Base-by-base conservation (phyloP, 106 monocot genomes). In the Dendrobium officinale region DNA sequence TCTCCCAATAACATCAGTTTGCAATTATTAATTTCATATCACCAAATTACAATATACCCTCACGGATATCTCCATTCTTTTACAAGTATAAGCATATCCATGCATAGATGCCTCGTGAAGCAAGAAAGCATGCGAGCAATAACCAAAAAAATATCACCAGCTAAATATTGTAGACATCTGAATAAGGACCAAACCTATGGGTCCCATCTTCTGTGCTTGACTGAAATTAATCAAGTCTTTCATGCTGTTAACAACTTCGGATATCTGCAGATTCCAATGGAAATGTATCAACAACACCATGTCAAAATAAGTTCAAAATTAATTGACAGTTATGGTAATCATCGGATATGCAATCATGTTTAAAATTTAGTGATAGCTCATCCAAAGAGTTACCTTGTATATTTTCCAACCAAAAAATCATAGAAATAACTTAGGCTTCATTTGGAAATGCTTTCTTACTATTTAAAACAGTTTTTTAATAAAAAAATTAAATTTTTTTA, bases 191-290 rank as follows among this genome's bases (percentile, higher is more conserved):
- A 72, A 90, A 93, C 93, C 93, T 83, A 87, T 88, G 0, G 93
- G 87, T 54, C 93, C 93, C 55, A 82, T 85, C 45, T 88, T 87
- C 83, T 87, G 81, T 26, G 87, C 88, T 47, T 80, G 81, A 80
- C 87, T 83, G 22, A 88, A 90, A 78, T 85, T 86, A n/a, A 93
- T 90, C 87, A 93, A 87, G 77, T 93, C 88, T 85, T 90, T 93
- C 93, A 93, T 93, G 73, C 86, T 82, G 80, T 84, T 88, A 72
- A 90, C 85, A 41, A 90, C 88, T 84, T 93, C 88, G 0, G 88
- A 77, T 45, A 90, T 90, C 93, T 93, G 85, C 45, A 43, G 47
- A 77, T n/a, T 41, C 17, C 22, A 33, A 45, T 4, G 24, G 13
- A 2, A 67, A 67, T 22, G 6, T 5, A 74, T 10, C 16, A 44